Evolutionary conservation across 495 filamentous ascomycete species (phyloP).

Genomic region (Penicillium subrubescens): DNA sequence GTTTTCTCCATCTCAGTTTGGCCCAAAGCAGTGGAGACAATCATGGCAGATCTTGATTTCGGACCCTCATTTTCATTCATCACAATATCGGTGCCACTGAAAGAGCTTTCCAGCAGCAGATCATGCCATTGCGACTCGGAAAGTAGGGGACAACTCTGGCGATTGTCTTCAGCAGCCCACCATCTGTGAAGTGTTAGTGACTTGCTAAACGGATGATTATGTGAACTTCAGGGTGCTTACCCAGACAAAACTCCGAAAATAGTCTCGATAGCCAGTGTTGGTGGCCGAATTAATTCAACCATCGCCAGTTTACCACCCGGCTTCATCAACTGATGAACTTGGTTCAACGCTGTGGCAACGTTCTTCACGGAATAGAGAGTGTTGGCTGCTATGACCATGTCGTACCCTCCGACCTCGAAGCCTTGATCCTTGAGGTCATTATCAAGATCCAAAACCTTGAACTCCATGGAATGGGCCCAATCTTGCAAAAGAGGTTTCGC

Average conservation of each 20-base stretch:
- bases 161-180: background rate
- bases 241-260: background rate
- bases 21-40: background rate
- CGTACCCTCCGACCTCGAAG: background rate
- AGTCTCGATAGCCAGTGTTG: background rate
- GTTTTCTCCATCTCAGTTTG: background rate
- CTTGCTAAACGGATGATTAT: no score
- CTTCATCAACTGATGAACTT: background rate
- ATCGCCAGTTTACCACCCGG: background rate
- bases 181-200: background rate
- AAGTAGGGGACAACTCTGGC: background rate
- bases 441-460: conserved; percentile 3
- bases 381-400: background rate
- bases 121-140: conserved; percentile 1
- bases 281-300: background rate
- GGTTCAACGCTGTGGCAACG: background rate
- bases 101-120: background rate
- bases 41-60: background rate
- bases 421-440: background rate
- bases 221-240: background rate
- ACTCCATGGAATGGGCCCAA: background rate
- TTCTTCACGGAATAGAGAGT: background rate
- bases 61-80: background rate
- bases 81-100: background rate
- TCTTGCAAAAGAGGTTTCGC: background rate